A percentile compares a stretch with the other conserved stretches of the same genome.
Evolutionary conservation across 352 stramenopile genomes (phyloP).

Genomic region (Pythium apleroticum): DNA sequence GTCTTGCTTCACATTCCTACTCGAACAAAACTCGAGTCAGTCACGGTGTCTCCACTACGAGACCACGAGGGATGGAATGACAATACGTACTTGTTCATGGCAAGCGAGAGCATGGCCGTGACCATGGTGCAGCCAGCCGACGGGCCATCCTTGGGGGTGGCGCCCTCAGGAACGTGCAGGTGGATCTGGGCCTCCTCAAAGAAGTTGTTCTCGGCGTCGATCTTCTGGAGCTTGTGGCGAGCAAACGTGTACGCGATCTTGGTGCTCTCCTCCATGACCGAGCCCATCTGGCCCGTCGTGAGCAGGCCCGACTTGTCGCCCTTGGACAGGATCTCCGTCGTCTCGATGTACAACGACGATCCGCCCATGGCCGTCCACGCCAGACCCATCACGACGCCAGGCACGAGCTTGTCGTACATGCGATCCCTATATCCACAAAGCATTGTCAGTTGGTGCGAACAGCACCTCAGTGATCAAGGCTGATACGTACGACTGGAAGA

Average conservation of each 20-base stretch:
- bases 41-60: not conserved
- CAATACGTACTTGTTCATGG: constrained; percentile 86
- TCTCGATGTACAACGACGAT: constrained; percentile 99
- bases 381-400: constrained; percentile 98
- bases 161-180: constrained; percentile 98
- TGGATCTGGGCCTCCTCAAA: constrained; percentile 97
- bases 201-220: constrained; percentile 87
- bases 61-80: not conserved
- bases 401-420: constrained; percentile 94
- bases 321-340: constrained; percentile 72
- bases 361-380: constrained; percentile 99
- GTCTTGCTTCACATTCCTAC: constrained; percentile 90
- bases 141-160: constrained; percentile 98
- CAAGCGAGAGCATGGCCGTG: constrained; percentile 95
- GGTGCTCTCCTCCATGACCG: constrained; percentile 98
- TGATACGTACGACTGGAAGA: constrained; percentile 92
- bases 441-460: not conserved
- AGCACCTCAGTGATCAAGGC: not conserved
- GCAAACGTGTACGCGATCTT: constrained; percentile 97
- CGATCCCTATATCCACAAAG: constrained; percentile 73
- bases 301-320: constrained; percentile 60
- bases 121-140: constrained; percentile 98
- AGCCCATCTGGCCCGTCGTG: constrained; percentile 95
- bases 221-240: constrained; percentile 68
- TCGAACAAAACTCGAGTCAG: not conserved